Conservation (phyloP, 441 rosid species). For the Melastoma candidum region DNA sequence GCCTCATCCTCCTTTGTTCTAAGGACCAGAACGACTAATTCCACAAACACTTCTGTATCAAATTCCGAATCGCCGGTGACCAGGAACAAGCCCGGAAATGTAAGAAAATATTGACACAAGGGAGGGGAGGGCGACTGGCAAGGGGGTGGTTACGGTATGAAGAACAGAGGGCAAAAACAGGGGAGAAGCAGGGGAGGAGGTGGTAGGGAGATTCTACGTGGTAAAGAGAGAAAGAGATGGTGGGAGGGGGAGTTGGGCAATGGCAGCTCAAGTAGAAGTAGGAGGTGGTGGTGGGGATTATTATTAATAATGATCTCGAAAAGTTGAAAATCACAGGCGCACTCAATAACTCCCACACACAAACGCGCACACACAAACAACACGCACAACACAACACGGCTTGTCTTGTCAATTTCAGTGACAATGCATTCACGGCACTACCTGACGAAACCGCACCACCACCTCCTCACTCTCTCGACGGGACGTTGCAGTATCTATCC, state of each 20-base stretch:
- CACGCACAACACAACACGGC: too few species aligned
- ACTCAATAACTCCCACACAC: not conserved
- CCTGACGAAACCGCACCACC: too few species aligned
- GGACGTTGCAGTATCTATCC: too few species aligned
- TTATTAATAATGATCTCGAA: not conserved
- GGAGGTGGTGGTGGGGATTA: not conserved
- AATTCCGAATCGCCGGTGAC: too few species aligned
- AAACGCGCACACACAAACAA: too few species aligned
- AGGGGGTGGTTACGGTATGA: too few species aligned
- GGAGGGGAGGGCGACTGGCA: not conserved
- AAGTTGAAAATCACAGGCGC: slow-evolving; percentile 1
- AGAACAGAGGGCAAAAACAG: too few species aligned
- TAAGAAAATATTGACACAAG: slow-evolving; percentile 4
- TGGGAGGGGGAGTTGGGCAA: not conserved
- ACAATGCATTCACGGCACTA: too few species aligned
- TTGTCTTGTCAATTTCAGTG: too few species aligned
- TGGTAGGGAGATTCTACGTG: not conserved
- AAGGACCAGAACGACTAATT: too few species aligned
- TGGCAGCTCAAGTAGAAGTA: not conserved
- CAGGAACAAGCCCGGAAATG: not conserved
- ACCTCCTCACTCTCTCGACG: too few species aligned
- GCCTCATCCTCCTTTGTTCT: not conserved
- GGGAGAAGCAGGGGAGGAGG: not conserved
- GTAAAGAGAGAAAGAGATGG: not conserved
- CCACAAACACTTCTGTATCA: too few species aligned